phyloP scores from a whole-genome alignment of 2,329 filamentous ascomycete genomes.

The Colletotrichum cereale region DNA sequence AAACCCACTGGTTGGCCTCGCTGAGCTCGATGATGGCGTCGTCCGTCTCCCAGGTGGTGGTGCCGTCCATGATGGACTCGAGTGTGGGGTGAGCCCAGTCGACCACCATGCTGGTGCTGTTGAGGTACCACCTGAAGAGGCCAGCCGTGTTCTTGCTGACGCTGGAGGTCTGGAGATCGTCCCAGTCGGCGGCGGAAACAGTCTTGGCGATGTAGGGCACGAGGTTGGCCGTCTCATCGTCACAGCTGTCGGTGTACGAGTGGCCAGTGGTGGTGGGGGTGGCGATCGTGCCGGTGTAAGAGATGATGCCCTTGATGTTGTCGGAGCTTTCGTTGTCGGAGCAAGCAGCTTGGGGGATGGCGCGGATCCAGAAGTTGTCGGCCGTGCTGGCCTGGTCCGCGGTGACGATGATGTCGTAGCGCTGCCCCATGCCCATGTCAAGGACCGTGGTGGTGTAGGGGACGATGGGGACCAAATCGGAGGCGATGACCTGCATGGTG shows the following conservation, averaged over 20 bases:
- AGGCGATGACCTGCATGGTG: slow-evolving; percentile 66
- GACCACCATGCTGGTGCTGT: slow-evolving; percentile 49
- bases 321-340: slow-evolving; percentile 53
- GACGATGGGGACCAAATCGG: slow-evolving; percentile 69
- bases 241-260: slow-evolving; percentile 46
- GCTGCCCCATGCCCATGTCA: slow-evolving; percentile 61
- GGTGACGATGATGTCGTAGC: slow-evolving; percentile 62
- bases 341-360: slow-evolving; percentile 57
- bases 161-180: slow-evolving; percentile 47
- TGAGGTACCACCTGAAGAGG: slow-evolving; percentile 62
- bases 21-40: slow-evolving; percentile 48
- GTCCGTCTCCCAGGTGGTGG: slow-evolving; percentile 41
- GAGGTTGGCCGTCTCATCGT: slow-evolving; percentile 52
- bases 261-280: slow-evolving; percentile 40
- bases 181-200: slow-evolving; percentile 47
- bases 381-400: slow-evolving; percentile 49
- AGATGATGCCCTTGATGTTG: slow-evolving; percentile 64
- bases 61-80: slow-evolving; percentile 42
- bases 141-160: slow-evolving; percentile 46
- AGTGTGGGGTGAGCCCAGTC: slow-evolving; percentile 50
- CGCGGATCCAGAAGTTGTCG: slow-evolving; percentile 63
- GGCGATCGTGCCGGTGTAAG: slow-evolving; percentile 49
- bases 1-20: slow-evolving; percentile 47
- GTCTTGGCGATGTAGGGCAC: slow-evolving; percentile 50
- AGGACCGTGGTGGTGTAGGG: slow-evolving; percentile 66